A percentile compares a stretch with the other conserved stretches of the same genome.
Conservation (phyloP, 2,329 filamentous ascomycete species). For the Cladorrhinum sp. region DNA sequence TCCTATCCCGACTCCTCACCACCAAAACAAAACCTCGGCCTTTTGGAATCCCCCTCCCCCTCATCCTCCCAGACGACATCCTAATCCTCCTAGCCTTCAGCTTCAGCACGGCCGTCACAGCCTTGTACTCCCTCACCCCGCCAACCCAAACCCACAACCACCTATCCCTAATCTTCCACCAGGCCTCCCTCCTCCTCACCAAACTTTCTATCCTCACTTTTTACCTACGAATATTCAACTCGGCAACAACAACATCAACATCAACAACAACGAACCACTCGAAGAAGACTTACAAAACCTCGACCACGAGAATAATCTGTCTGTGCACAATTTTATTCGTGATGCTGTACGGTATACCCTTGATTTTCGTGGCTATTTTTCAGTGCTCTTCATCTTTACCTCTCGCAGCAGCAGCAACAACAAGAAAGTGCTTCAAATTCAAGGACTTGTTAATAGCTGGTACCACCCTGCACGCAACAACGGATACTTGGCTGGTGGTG, state of each 20-base stretch:
- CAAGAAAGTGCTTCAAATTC: conserved; percentile 39
- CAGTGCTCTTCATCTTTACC: conserved; percentile 33
- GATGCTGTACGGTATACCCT: conserved; percentile 34
- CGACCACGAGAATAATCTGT: conserved; percentile 34
- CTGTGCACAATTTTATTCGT: conserved; percentile 36
- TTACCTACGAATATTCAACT: conserved; percentile 38
- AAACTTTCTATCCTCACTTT: conserved; percentile 40
- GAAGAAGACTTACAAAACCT: conserved; percentile 16
- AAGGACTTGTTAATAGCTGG: conserved; percentile 42
- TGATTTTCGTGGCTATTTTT: conserved; percentile 39
- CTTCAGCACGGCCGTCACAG: conserved; percentile 33
- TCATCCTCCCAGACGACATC: too few relatives aligned
- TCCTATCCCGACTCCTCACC: too few relatives aligned
- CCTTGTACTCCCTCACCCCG: conserved; percentile 33
- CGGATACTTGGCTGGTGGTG: conserved; percentile 44
- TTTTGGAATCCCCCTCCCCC: conserved; percentile 20
- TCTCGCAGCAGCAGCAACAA: conserved; percentile 34
- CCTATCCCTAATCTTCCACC: conserved; percentile 37
- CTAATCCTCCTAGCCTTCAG: too few relatives aligned
- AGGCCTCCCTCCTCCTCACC: conserved; percentile 37
- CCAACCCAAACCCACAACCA: conserved; percentile 30
- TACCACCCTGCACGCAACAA: conserved; percentile 44
- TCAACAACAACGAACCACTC: too few relatives aligned
- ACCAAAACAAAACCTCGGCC: too few relatives aligned
- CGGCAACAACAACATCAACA: conserved; percentile 19